Evolutionary conservation across 371 early-diverging fungal species (phyloP).

Genomic region (Haplosporangium sp.): DNA sequence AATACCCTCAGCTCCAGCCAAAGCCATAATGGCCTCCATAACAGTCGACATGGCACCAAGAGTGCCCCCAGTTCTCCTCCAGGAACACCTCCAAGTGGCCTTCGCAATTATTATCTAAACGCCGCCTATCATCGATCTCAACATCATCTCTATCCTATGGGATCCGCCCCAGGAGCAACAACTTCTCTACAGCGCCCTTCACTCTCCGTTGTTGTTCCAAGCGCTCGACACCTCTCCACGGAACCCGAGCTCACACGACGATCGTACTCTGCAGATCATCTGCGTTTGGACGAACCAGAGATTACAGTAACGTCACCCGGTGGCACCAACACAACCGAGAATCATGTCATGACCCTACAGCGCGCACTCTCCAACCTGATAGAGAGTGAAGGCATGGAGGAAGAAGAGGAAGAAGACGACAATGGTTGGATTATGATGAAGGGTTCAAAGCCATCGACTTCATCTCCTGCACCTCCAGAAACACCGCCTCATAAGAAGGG

Average conservation of each 20-base stretch:
- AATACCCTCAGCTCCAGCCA: constrained; percentile 3
- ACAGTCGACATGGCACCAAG: constrained; percentile 15
- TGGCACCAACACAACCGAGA: constrained; percentile 31
- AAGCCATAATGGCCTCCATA: not conserved
- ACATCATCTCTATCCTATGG: constrained; percentile 19
- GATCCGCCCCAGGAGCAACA: constrained; percentile 22
- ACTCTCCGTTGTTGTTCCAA: constrained; percentile 16
- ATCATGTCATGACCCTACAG: constrained; percentile 40
- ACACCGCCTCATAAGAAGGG: constrained; percentile 30
- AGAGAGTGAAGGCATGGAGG: constrained; percentile 14
- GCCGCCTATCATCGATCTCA: constrained; percentile 48
- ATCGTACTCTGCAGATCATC: constrained; percentile 39
- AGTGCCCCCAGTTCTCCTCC: constrained; percentile 49
- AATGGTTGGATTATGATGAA: constrained; percentile 16
- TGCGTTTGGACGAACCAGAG: constrained; percentile 24
- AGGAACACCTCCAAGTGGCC: constrained; percentile 43
- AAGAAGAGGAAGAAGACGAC: constrained; percentile 4
- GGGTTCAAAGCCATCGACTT: constrained; percentile 9
- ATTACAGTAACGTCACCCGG: constrained; percentile 34
- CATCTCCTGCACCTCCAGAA: constrained; percentile 26
- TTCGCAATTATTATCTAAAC: constrained; percentile 40
- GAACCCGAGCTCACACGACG: constrained; percentile 8
- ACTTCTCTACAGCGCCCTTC: constrained; percentile 23
- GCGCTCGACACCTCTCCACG: not conserved
- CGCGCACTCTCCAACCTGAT: constrained; percentile 43